phyloP scores from a whole-genome alignment of 2,329 filamentous ascomycete genomes.

The Monilinia vaccinii-corymbosi region DNA sequence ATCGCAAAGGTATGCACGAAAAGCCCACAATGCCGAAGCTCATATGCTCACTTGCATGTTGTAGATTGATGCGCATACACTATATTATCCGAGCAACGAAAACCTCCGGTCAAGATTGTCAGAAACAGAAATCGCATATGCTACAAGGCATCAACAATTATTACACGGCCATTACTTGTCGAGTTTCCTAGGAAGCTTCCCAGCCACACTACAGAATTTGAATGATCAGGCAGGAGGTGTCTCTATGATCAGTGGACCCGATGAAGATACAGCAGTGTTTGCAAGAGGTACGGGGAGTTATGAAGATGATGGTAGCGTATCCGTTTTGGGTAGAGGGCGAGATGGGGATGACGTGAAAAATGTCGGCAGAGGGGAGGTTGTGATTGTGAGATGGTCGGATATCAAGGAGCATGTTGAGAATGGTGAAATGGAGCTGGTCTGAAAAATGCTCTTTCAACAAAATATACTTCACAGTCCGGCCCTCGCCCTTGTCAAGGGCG shows the following conservation, averaged over 20 bases:
- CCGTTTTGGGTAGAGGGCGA: conserved; percentile 62
- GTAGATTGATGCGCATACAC: conserved; percentile 74
- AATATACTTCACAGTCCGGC: background rate
- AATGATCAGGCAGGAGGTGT: conserved; percentile 87
- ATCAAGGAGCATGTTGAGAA: conserved; percentile 17
- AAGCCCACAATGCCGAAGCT: conserved; percentile 24
- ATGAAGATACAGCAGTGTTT: conserved; percentile 77
- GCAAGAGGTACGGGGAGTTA: conserved; percentile 56
- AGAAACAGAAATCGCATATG: conserved; percentile 68
- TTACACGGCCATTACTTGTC: conserved; percentile 76
- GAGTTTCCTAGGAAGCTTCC: conserved; percentile 79
- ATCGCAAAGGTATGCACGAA: conserved; percentile 1
- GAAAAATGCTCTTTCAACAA: conserved; percentile 14
- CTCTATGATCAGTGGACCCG: conserved; percentile 86
- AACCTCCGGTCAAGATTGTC: conserved; percentile 57
- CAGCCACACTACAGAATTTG: conserved; percentile 66
- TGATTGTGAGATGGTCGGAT: conserved; percentile 33
- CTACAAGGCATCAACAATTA: conserved; percentile 75
- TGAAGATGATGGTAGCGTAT: conserved; percentile 70
- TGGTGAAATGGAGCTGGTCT: conserved; percentile 14
- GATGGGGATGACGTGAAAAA: conserved; percentile 53
- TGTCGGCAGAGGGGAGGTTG: conserved; percentile 31
- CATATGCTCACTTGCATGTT: conserved; percentile 73
- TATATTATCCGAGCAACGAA: conserved; percentile 59
- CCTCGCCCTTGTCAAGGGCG: too few species aligned